Conservation (phyloP, 805 yeast species). For the Candida awuae region DNA sequence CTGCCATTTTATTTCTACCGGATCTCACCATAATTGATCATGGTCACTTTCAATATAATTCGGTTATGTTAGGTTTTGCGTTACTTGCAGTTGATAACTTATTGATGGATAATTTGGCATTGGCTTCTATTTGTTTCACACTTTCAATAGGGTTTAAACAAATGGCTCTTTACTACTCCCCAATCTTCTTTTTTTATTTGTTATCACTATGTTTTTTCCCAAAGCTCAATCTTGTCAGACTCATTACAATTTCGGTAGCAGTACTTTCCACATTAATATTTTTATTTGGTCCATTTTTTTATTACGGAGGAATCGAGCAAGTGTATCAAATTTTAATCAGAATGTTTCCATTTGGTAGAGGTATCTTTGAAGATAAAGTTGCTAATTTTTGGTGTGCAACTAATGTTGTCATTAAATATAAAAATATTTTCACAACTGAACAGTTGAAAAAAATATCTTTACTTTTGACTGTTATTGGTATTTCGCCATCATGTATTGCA, state of each 20-base stretch:
- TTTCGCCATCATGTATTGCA: constrained; percentile 48
- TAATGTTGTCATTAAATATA: constrained; percentile 69
- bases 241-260: constrained; percentile 54
- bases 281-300: constrained; percentile 53
- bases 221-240: constrained; percentile 44
- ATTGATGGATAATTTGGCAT: constrained; percentile 50
- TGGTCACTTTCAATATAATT: constrained; percentile 94
- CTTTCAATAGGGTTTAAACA: constrained; percentile 80
- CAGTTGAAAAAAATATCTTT: constrained; percentile 57
- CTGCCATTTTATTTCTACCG: constrained; percentile 81
- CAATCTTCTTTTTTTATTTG: constrained; percentile 75
- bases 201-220: constrained; percentile 43
- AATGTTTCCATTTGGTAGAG: constrained; percentile 88
- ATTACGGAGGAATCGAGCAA: constrained; percentile 39
- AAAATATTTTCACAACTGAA: constrained; percentile 40
- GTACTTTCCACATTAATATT: constrained; percentile 47
- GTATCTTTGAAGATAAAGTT: constrained; percentile 94
- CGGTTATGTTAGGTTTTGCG: constrained; percentile 87
- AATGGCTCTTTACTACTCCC: constrained; percentile 91
- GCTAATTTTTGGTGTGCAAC: constrained; percentile 98
- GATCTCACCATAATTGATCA: constrained; percentile 79
- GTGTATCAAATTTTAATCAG: constrained; percentile 52
- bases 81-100: constrained; percentile 60
- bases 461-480: constrained; percentile 40
- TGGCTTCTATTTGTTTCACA: constrained; percentile 73